phyloP scores from a whole-genome alignment of 257 asterid genomes.

The Nicotiana tomentosiformis region DNA sequence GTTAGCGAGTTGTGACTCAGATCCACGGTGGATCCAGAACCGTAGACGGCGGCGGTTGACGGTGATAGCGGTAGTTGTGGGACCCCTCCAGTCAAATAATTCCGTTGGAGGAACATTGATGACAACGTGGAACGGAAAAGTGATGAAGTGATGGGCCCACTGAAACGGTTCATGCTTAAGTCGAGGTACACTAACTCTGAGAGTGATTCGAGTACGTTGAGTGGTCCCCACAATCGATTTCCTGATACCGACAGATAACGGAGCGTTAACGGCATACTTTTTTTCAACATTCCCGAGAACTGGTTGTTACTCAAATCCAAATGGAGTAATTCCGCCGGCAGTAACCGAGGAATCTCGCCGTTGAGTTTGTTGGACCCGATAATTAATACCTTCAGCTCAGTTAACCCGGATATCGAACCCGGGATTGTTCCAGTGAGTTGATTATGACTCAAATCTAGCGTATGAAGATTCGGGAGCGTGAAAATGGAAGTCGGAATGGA shows the following conservation, averaged over 20 bases:
- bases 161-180: constrained; percentile 59
- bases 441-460: constrained; percentile 71
- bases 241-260: constrained; percentile 51
- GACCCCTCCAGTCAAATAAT: constrained; percentile 67
- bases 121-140: constrained; percentile 42
- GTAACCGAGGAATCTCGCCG: constrained; percentile 23
- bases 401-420: constrained; percentile 8
- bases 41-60: neutral
- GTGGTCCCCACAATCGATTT: constrained; percentile 60
- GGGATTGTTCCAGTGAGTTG: constrained; percentile 46
- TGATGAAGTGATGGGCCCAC: constrained; percentile 59
- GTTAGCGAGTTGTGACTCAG: constrained; percentile 62
- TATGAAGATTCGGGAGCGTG: constrained; percentile 47
- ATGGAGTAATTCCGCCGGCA: constrained; percentile 50
- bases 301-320: constrained; percentile 50
- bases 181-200: constrained; percentile 53
- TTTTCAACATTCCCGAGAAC: constrained; percentile 44
- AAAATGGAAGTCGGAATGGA: constrained; percentile 36
- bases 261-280: constrained; percentile 40
- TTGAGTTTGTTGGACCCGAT: constrained; percentile 40
- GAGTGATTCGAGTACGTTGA: constrained; percentile 35
- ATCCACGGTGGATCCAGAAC: constrained; percentile 48
- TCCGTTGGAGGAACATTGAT: constrained; percentile 77
- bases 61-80: constrained; percentile 22
- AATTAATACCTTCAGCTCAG: constrained; percentile 35